Base-by-base conservation (phyloP, 78 protist genomes). In the Diacronema lutheri region DNA sequence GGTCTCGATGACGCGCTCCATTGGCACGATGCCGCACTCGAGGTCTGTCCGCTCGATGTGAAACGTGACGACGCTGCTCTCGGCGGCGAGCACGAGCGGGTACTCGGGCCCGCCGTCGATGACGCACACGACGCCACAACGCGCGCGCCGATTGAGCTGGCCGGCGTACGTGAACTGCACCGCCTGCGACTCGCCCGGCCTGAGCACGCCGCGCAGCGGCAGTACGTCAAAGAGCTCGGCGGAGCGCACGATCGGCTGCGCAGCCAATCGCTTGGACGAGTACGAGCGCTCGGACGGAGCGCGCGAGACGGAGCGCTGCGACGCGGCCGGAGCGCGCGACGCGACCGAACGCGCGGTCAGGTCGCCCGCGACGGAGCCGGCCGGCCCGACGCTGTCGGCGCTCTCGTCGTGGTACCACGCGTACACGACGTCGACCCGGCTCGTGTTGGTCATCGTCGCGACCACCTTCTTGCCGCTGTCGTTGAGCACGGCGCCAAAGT, bases 81-180 rank as follows among this genome's bases (percentile, higher is more conserved):
- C 87, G 57, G 92, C 96, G 50, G 1, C 4, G 69, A 93, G 89
- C 78, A n/a, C 29, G 41, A 93, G 25, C 40, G 40, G 64, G 71
- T 91, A 91, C 60, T 44, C 66, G 12, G 96, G 94, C 33, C 96
- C 96, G 46, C 93, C 96, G 40, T 38, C 80, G 11, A 93, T 92
- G 33, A 38, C 82, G 72, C 93, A 90, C 35, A 83, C 50, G 50
- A 44, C 50, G 60, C 13, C 93, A 93, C n/a, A 86, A 20, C 38
- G 90, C 91, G 4, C 37, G 9, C 78, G 25, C 29, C 85, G 10
- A 57, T 68, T 89, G 16, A 66, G 66, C 31, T 41, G 69, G 20
- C 92, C 92, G 33, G 44, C 64, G 86, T 78, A 89, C 11, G 80
- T 3, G 57, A 93, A 62, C 80, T 89, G 90, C 46, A 84, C 41